A percentile compares a stretch with the other conserved stretches of the same genome.
These are phyloP conservation scores for Thalassiosira mediterranea DNA, from an alignment of 352 stramenopile species.

Conservation along the genomic window DNA sequence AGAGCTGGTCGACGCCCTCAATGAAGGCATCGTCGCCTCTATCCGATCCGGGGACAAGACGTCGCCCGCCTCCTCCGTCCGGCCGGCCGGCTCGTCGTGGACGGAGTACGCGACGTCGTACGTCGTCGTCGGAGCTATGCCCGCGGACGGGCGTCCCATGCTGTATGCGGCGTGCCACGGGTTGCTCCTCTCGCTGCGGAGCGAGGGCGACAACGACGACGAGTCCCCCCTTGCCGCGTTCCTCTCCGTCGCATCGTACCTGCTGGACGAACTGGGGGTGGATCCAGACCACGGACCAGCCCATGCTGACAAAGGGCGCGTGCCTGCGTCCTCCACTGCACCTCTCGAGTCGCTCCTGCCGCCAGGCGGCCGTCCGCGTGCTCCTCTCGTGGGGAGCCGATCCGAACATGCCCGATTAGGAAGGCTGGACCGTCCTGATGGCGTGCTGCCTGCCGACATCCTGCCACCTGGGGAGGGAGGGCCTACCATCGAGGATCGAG, in stretches of 20 bases:
- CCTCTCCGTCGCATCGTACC: constrained; percentile 33
- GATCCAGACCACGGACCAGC: constrained; percentile 44
- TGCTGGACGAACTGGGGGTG: constrained; percentile 35
- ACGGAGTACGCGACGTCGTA: constrained; percentile 42
- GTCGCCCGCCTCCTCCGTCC: constrained; percentile 19
- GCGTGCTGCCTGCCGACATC: constrained; percentile 50
- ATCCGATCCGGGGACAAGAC: constrained; percentile 28
- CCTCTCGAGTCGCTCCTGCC: constrained; percentile 38
- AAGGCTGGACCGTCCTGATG: constrained; percentile 55
- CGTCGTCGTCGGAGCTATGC: constrained; percentile 2
- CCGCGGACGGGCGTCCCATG: constrained; percentile 36
- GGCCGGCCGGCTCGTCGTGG: constrained; percentile 16
- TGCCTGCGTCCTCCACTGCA: constrained; percentile 48
- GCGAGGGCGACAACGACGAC: not conserved
- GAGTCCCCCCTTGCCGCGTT: no score
- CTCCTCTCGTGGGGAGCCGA: constrained; percentile 31
- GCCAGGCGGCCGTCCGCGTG: constrained; percentile 23
- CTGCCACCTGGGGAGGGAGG: constrained; percentile 27
- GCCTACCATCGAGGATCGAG: constrained; percentile 27
- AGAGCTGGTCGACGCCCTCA: constrained; percentile 37
- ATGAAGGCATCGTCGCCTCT: constrained; percentile 26
- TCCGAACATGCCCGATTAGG: constrained; percentile 26
- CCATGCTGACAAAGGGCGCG: constrained; percentile 31
- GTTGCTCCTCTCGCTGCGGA: constrained; percentile 35
- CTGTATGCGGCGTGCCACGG: constrained; percentile 48